Conservation (phyloP, 139 green algal species). For the Chlorella vulgaris region DNA sequence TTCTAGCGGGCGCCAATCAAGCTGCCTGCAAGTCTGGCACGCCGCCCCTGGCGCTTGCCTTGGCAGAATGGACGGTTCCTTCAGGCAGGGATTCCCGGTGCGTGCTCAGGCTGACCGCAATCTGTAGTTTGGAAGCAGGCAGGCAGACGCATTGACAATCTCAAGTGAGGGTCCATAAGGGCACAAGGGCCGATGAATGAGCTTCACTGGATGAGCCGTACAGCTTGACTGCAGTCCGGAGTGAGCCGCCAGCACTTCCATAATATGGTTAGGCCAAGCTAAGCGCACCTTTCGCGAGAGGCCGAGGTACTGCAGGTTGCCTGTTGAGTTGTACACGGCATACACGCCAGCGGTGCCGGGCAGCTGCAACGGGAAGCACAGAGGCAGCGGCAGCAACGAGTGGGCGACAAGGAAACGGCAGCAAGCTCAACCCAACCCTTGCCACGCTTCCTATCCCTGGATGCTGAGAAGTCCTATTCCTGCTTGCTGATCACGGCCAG, state of each 20-base stretch:
- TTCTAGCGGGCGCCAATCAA: no score
- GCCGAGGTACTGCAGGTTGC: conserved; percentile 74
- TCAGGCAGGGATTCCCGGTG: conserved; percentile 80
- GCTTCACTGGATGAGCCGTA: background rate
- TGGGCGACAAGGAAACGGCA: background rate
- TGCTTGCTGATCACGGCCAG: no score
- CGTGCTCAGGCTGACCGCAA: conserved; percentile 68
- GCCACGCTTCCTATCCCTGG: no score
- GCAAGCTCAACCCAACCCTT: no score
- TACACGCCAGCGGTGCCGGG: conserved; percentile 67
- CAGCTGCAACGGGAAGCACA: background rate
- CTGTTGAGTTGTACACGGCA: conserved; percentile 66
- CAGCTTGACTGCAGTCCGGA: no score
- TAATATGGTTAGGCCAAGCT: no score
- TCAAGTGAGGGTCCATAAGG: no score
- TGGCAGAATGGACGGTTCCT: conserved; percentile 41
- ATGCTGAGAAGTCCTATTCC: no score
- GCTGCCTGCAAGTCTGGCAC: background rate
- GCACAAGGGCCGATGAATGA: no score
- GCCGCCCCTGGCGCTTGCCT: background rate
- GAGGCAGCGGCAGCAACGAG: background rate
- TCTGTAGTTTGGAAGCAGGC: conserved; percentile 40
- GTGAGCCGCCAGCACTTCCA: no score
- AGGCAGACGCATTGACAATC: background rate
- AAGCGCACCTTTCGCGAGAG: conserved; percentile 68